Evolutionary conservation across 805 yeast species (phyloP), one percentile per base, ranked within the genome.

Genomic region (Cyberlindnera mycetangii): DNA sequence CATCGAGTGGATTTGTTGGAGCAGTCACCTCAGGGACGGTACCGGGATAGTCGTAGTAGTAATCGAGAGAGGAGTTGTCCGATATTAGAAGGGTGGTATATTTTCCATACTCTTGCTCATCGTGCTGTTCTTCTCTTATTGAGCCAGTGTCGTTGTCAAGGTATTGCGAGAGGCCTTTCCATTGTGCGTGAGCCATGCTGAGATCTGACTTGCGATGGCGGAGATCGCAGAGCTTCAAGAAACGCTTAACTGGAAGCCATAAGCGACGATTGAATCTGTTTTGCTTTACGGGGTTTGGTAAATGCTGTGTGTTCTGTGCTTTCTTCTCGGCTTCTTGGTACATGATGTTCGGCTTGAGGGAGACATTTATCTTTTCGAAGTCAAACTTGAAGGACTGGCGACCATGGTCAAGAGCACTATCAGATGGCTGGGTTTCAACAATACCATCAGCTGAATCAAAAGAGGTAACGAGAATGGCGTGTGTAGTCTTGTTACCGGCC

Each of bases 101-200:
- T 61, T 83, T 85, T 0, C 93, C 98, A 63, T 93, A 93, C 58
- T 93, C 97, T 21, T 78, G 75, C 17, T 69, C 71, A 12, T 68
- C 69, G 12, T 65, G 65, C 1, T 60, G 51, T 3, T 64, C 61
- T 21, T 67, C 70, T 45, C 71, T 56, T 7, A 54, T 49, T 2
- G 63, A 58, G 5, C 56, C 61, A 7, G 56, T 56, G 19, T 64
- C 69, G 7, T 60, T 64, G 10, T 71, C 71, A n/a, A 79, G 59
- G 59, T 90, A 92, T 30, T 93, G 73, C 12, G 78, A 69, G 20
- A 92, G 65, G 1, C 98, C 98, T 49, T 69, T 75, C 98, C 98
- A 92, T 27, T 42, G 51, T 3, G 45, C 30, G 12, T 46, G 37
- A 3, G 41, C 41, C 7, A 28, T 5, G 18, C 30, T 35, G 31